phyloP scores from a whole-genome alignment of 2,329 filamentous ascomycete species.

The Rhytidhysteron rufulum region DNA sequence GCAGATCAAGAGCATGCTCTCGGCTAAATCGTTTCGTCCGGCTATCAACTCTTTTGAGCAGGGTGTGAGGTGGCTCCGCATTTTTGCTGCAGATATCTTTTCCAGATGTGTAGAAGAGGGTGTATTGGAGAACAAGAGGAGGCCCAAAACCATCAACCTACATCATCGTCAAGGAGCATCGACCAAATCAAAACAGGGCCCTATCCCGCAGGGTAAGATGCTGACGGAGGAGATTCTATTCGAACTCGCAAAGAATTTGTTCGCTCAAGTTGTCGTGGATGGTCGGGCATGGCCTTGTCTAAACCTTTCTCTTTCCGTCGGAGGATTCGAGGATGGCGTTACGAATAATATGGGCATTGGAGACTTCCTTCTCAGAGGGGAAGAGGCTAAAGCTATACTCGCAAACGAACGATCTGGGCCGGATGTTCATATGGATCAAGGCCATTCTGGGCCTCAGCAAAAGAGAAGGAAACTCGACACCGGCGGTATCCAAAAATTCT shows the following conservation, averaged over 20 bases:
- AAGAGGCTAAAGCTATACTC: slow-evolving; percentile 50
- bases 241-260: slow-evolving; percentile 69
- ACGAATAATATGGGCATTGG: slow-evolving; percentile 82
- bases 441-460: slow-evolving; percentile 14
- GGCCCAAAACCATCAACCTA: slow-evolving; percentile 80
- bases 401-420: slow-evolving; percentile 8
- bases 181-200: slow-evolving; percentile 68
- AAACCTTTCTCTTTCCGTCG: slow-evolving; percentile 84
- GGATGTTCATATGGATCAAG: slow-evolving; percentile 13
- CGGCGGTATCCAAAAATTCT: slow-evolving; percentile 36
- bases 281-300: slow-evolving; percentile 83
- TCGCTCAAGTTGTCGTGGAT: slow-evolving; percentile 74
- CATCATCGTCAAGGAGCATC: slow-evolving; percentile 74
- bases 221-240: slow-evolving; percentile 72
- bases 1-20: slow-evolving; percentile 96
- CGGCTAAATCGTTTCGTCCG: slow-evolving; percentile 90
- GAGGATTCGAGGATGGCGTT: slow-evolving; percentile 87
- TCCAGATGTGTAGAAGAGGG: slow-evolving; percentile 87
- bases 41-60: slow-evolving; percentile 75
- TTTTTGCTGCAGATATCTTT: slow-evolving; percentile 90
- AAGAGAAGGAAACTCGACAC: slow-evolving; percentile 28
- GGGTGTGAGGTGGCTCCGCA: slow-evolving; percentile 78
- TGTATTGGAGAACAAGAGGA: slow-evolving; percentile 77
- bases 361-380: slow-evolving; percentile 71
- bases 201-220: slow-evolving; percentile 71